Conservation (phyloP, 371 early-diverging fungal genomes). For the Apophysomyces elegans region DNA sequence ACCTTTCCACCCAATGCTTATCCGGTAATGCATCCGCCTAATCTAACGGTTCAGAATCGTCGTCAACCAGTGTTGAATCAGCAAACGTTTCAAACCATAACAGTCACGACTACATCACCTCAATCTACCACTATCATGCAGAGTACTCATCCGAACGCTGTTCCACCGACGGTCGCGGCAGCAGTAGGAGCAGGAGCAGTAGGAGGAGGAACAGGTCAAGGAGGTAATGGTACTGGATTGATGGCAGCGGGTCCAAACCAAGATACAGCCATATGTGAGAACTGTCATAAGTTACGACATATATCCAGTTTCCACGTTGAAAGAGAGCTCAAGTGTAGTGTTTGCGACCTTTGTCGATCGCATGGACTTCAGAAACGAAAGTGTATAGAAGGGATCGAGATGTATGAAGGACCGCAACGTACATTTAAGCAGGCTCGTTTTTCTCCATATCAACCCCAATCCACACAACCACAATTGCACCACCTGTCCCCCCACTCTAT, state of each 20-base stretch:
- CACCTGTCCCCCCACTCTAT: conserved; percentile 5
- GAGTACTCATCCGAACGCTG: neutral
- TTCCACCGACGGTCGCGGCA: neutral
- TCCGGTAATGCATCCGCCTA: conserved; percentile 8
- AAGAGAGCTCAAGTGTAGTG: neutral
- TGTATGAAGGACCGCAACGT: conserved; percentile 2
- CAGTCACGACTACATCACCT: conserved; percentile 9
- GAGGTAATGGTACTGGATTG: neutral
- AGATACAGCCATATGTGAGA: neutral
- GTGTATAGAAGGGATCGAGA: neutral
- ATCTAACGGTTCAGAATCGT: neutral
- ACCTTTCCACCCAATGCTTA: conserved; percentile 6
- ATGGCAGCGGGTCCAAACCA: neutral
- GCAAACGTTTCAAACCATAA: conserved; percentile 8
- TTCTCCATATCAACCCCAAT: conserved; percentile 1
- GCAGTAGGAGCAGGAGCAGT: conserved; percentile 13
- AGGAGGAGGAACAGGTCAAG: conserved; percentile 18
- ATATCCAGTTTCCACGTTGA: neutral
- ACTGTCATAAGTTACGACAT: neutral
- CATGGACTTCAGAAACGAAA: conserved; percentile 1
- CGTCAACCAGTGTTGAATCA: conserved; percentile 4
- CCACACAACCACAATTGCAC: conserved; percentile 12
- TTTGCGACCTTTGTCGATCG: neutral
- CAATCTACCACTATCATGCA: conserved; percentile 6
- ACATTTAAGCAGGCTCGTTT: conserved; percentile 4